phyloP scores from a whole-genome alignment of 768 basidiomycete species.

The Pleurotus citrinopileatus region DNA sequence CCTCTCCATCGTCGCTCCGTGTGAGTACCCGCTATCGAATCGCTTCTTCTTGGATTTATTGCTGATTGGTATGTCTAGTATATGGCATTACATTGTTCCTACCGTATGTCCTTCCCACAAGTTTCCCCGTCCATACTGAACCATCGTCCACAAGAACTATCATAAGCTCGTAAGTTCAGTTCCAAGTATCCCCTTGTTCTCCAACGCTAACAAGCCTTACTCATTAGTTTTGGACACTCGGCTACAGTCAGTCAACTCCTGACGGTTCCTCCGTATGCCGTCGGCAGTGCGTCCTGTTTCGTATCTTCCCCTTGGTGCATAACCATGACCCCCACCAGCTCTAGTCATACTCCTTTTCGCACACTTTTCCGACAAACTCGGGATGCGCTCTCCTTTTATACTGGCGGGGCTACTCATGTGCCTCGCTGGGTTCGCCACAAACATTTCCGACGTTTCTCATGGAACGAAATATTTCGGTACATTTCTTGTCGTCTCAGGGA shows the following conservation, averaged over 20 bases:
- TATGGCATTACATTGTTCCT: constrained; percentile 72
- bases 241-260: constrained; percentile 59
- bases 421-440: constrained; percentile 59
- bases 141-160: constrained; percentile 42
- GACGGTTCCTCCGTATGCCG: constrained; percentile 64
- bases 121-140: neutral
- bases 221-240: constrained; percentile 52
- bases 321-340: constrained; percentile 29
- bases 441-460: constrained; percentile 47
- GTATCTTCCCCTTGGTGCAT: neutral
- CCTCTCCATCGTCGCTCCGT: constrained; percentile 54
- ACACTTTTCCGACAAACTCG: constrained; percentile 53
- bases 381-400: constrained; percentile 60
- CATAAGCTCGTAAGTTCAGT: constrained; percentile 41
- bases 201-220: neutral
- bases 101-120: constrained; percentile 44
- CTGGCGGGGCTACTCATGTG: constrained; percentile 45
- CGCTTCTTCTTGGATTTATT: neutral
- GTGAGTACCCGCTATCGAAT: constrained; percentile 33
- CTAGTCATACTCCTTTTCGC: constrained; percentile 48
- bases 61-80: constrained; percentile 30
- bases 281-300: constrained; percentile 45
- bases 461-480: constrained; percentile 72
- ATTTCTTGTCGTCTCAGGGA: constrained; percentile 63
- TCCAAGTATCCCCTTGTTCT: neutral